phyloP scores from a whole-genome alignment of 1,284 basidiomycete species.

The Cerioporus squamosus region DNA sequence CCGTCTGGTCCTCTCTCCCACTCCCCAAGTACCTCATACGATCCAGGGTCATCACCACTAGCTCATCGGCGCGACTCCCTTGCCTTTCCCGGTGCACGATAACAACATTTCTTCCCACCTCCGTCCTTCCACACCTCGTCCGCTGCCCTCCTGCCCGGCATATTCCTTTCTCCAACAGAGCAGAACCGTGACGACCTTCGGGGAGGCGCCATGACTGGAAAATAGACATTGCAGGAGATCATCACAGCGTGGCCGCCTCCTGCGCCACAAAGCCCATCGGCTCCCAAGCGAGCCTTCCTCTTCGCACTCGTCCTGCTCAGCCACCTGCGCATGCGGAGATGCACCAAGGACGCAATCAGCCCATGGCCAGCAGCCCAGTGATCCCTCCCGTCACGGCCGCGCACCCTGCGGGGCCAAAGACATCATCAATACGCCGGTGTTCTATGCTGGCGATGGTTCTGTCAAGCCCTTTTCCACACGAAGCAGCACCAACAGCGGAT shows the following conservation, averaged over 20 bases:
- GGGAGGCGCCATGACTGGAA: constrained; percentile 8
- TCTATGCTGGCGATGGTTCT: constrained; percentile 10
- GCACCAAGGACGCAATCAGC: constrained; percentile 1
- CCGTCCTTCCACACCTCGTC: no score
- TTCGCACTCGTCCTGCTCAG: constrained; percentile 3
- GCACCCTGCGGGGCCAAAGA: constrained; percentile 6
- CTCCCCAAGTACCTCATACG: constrained; percentile 23
- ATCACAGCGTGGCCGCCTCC: constrained; percentile 19
- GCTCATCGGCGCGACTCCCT: constrained; percentile 17
- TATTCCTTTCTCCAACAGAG: constrained; percentile 11
- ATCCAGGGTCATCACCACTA: constrained; percentile 23
- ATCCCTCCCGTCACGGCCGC: background rate
- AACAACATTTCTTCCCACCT: constrained; percentile 15
- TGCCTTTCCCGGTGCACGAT: constrained; percentile 18
- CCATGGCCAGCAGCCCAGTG: no score
- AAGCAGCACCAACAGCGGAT: constrained; percentile 12
- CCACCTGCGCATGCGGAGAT: background rate
- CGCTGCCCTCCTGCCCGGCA: constrained; percentile 17
- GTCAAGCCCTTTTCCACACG: constrained; percentile 19
- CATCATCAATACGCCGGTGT: constrained; percentile 19
- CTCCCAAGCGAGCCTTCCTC: constrained; percentile 5
- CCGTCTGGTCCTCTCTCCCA: constrained; percentile 16
- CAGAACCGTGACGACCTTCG: constrained; percentile 2
- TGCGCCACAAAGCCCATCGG: constrained; percentile 24
- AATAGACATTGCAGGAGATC: constrained; percentile 15